Evolutionary conservation across 164 flowering plant genomes (phyloP), one percentile per base, ranked within the genome.

Genomic region (Taxillus chinensis): DNA sequence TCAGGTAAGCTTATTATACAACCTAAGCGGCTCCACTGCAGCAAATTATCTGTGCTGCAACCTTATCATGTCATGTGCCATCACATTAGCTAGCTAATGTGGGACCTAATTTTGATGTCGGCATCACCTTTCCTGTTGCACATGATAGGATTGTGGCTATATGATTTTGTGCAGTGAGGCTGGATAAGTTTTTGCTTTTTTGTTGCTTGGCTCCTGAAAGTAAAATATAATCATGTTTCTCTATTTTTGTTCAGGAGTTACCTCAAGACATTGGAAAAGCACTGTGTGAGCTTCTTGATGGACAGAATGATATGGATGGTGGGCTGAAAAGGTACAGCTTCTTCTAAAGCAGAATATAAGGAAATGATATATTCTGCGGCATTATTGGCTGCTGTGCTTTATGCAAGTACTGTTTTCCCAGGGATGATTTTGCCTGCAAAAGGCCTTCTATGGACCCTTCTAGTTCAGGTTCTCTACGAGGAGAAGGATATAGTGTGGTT

Each of bases 271-370:
- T 86, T 65, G 97, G 93, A 56, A 83, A 85, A 73, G 95, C 95
- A 64, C 88, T 90, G 56, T 86, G 95, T 78, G 78, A 74, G 64
- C 95, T 90, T 46, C 82, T 90, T 76, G 93, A 90, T 78, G 86
- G 74, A 62, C 67, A 68, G 48, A 48, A 40, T 64, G 77, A 74
- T 70, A 62, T 66, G 38, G 79, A 79, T 71, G 78, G 62, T 50
- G 68, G 57, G 37, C 66, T 71, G 67, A 71, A 68, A 62, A 83
- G 86, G 96, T 86, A 75, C 16, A 14, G 50, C 37, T 45, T 62
- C n/a, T 64, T 51, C 55, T 14, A 54, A 41, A 42, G 10, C 10
- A 43, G 46, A 6, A 6, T 2, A 43, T 3, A 62, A 11, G 62
- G 41, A 40, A 8, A 39, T 45, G 50, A 53, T 39, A 11, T 54